phyloP scores from a whole-genome alignment of 2,329 filamentous ascomycete species.

The Pleomassaria siparia region DNA sequence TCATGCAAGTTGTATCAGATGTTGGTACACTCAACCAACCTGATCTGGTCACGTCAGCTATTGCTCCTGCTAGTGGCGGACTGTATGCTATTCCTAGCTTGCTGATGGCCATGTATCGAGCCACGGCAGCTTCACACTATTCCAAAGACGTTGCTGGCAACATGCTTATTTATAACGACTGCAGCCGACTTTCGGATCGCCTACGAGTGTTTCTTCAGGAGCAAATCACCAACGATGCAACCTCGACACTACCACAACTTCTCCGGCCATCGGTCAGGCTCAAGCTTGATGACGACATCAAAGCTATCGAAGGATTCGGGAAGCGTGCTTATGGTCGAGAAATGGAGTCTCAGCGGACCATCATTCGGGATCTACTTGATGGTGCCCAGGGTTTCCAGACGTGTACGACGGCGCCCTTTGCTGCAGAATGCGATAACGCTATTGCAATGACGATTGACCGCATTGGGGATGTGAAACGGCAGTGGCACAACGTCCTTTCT shows the following conservation, averaged over 20 bases:
- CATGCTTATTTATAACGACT: conserved; percentile 68
- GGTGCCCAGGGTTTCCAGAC: conserved; percentile 63
- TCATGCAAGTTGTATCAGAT: conserved; percentile 54
- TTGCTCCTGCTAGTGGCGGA: conserved; percentile 67
- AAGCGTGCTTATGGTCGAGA: conserved; percentile 64
- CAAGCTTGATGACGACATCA: conserved; percentile 56
- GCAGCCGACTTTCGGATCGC: conserved; percentile 58
- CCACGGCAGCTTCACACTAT: conserved; percentile 75
- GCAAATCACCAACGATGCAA: conserved; percentile 40
- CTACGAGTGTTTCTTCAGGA: conserved; percentile 53
- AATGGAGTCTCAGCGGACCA: conserved; percentile 66
- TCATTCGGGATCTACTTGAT: conserved; percentile 63
- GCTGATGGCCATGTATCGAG: conserved; percentile 75
- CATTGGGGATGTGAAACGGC: conserved; percentile 56
- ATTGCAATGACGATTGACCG: conserved; percentile 60
- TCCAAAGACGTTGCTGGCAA: conserved; percentile 59
- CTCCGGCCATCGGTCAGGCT: conserved; percentile 42
- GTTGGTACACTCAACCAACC: conserved; percentile 58
- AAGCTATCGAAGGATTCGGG: conserved; percentile 59
- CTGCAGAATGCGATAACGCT: conserved; percentile 61
- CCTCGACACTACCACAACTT: conserved; percentile 30
- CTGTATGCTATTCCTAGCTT: conserved; percentile 73
- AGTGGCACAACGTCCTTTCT: conserved; percentile 61
- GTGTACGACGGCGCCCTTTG: conserved; percentile 61
- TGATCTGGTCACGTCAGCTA: conserved; percentile 51